These are phyloP conservation scores for Sinapis alba DNA, from an alignment of 441 rosid species.

Conservation along the genomic window DNA sequence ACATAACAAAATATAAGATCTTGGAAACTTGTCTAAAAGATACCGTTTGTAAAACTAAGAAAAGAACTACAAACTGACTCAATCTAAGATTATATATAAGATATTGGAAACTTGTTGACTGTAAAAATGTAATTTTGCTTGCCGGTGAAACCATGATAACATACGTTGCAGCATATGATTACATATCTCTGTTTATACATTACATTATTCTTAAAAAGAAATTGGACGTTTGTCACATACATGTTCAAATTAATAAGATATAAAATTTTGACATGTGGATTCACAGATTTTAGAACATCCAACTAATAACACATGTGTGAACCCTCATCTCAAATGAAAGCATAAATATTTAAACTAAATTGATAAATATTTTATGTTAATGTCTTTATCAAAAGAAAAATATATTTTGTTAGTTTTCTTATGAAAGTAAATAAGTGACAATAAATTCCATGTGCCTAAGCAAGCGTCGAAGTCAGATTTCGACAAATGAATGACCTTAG, in stretches of 20 bases:
- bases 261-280: conserved; percentile 5
- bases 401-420: background rate
- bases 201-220: background rate
- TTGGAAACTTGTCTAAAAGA: background rate
- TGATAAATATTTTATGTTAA: background rate
- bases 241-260: conserved; percentile 6
- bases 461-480: conserved; percentile 31
- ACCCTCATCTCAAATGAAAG: background rate
- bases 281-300: conserved; percentile 5
- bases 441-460: conserved; percentile 30
- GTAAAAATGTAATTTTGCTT: background rate
- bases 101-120: background rate
- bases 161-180: background rate
- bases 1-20: background rate
- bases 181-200: background rate
- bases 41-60: background rate
- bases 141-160: background rate
- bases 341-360: background rate
- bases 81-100: background rate
- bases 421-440: background rate
- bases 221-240: background rate
- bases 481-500: conserved; percentile 27
- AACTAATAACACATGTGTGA: conserved; percentile 6
- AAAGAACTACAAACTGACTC: background rate
- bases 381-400: background rate